phyloP scores from a whole-genome alignment of 371 early-diverging fungal species.

The Quaeritorhiza haematococci region DNA sequence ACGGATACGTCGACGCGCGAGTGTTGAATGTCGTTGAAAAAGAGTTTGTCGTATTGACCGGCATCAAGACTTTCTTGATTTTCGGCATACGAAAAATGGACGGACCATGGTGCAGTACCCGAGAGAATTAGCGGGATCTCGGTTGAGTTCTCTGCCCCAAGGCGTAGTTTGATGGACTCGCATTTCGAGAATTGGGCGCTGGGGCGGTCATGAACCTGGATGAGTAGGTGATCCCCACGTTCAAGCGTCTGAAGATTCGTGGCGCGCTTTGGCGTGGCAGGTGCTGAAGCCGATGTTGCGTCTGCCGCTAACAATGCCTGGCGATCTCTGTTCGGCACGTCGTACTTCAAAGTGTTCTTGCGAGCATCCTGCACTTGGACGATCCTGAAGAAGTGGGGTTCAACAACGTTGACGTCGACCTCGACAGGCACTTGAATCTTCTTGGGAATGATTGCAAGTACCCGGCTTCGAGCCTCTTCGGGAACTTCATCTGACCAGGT shows the following conservation, averaged over 20 bases:
- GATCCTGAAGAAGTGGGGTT: conserved; percentile 21
- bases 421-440: conserved; percentile 5
- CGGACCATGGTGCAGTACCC: background rate
- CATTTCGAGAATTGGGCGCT: conserved; percentile 25
- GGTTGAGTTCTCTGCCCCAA: background rate
- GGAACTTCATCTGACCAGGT: background rate
- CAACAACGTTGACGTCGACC: conserved; percentile 20
- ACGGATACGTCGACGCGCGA: conserved; percentile 1
- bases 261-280: background rate
- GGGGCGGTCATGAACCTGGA: conserved; percentile 29
- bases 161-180: conserved; percentile 23
- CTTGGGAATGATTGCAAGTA: conserved; percentile 1
- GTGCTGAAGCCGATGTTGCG: no score
- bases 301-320: no score
- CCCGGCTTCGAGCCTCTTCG: background rate
- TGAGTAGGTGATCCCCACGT: conserved; percentile 16
- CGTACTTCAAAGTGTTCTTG: conserved; percentile 36
- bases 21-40: background rate
- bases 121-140: background rate
- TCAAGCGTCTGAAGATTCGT: conserved; percentile 1
- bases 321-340: no score
- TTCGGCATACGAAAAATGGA: background rate
- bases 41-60: background rate
- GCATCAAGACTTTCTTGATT: background rate
- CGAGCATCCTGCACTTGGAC: conserved; percentile 28